Base-by-base conservation (phyloP, 768 basidiomycete genomes). In the Leccinum sublutescens region DNA sequence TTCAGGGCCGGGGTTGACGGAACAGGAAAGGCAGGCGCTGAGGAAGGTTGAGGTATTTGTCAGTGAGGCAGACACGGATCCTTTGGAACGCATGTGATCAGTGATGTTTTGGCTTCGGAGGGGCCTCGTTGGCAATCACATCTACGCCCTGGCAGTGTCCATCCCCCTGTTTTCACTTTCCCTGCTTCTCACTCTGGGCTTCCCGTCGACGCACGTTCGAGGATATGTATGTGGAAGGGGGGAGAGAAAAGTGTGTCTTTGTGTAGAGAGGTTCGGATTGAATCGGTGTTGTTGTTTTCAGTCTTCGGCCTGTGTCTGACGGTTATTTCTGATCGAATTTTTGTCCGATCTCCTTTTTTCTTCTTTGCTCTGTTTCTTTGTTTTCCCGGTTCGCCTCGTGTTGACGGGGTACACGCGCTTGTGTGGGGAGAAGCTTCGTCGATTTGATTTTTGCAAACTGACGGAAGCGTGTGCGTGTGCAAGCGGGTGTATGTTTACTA, bases 31-130 rank as follows among this genome's bases (percentile, higher is more conserved):
- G 21, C 59, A 68, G 34, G 59, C 58, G 38, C 52, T 72, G 50
- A 62, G 62, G 57, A 69, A 67, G 50, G 45, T 85, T 63, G 82
- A 88, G 58, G 82, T 98, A 33, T 68, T 85, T 48, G 82, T 97
- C 66, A 95, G 92, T 71, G 67, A 80, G 62, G 76, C 76, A 54
- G 95, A 97, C 72, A 74, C 66, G 54, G 88, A 95, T 76, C 95
- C 95, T 6, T 75, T 96, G 52, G 74, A 79, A 56, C 79, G 89
- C 62, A 83, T 89, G 61, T 90, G 76, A 71, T 38, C 5, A 5
- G 33, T 1, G 23, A 36, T 31, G 17, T 11, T 25, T n/a, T 43
- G 47, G 56, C 7, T 29, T 34, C 12, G 45, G 25, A 17, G 19
- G 21, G 17, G 17, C 17, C 56, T 40, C 21, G 50, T 53, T 55